Evolutionary conservation across 1,139 yeast species (phyloP).

Genomic region (Chernovozyma sophiae-reginae): DNA sequence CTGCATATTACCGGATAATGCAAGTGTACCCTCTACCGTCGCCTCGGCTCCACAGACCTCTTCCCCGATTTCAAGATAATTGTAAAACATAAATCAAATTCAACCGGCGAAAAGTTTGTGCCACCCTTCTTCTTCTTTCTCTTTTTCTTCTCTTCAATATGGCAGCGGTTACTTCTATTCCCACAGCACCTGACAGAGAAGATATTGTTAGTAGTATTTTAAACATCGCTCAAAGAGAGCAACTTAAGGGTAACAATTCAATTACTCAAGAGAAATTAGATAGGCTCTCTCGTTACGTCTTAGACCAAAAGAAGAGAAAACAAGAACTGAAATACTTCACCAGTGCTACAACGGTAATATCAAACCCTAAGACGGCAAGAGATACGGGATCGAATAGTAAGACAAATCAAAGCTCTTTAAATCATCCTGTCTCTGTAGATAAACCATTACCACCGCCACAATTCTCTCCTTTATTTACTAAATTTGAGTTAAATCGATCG

Average conservation of each 20-base stretch:
- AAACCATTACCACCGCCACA: constrained; percentile 12
- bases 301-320: constrained; percentile 12
- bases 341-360: not conserved
- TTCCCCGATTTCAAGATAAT: too few species aligned
- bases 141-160: not conserved
- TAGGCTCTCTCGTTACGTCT: constrained; percentile 19
- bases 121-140: too few species aligned
- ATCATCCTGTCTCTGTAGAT: not conserved
- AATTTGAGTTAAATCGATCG: constrained; percentile 14
- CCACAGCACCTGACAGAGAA: constrained; percentile 14
- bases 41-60: too few species aligned
- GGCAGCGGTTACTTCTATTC: constrained; percentile 1
- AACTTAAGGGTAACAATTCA: constrained; percentile 29
- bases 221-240: constrained; percentile 29
- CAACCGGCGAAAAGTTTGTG: too few species aligned
- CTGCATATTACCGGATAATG: too few species aligned
- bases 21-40: too few species aligned
- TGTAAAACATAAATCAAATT: too few species aligned
- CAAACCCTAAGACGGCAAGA: not conserved
- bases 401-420: not conserved
- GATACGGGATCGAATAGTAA: not conserved
- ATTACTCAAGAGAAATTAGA: constrained; percentile 31
- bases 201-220: constrained; percentile 26
- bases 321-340: not conserved
- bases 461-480: constrained; percentile 24